Evolutionary conservation across 495 filamentous ascomycete species (phyloP), one percentile per base, ranked within the genome.

Genomic region (Penicillium odoratum): DNA sequence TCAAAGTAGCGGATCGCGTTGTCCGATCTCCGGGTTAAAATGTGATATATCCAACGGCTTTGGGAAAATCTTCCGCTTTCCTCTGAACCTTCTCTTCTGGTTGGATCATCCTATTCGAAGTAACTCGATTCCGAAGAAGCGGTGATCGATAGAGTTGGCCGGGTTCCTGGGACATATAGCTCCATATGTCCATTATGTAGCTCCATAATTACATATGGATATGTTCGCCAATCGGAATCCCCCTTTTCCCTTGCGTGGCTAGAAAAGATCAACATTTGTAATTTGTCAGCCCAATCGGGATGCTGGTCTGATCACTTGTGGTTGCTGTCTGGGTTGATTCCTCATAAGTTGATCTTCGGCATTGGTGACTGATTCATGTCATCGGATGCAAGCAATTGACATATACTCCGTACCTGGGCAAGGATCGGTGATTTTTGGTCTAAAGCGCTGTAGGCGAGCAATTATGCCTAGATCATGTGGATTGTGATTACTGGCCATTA

Each of bases 11-110:
- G 55, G 58, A 58, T 61, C 60, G 31, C 18, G 42, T 33, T 8
- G 52, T 48, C 54, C 57, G 63, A 62, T 60, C 66, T 55, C 64
- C 56, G 58, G n/a, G 52, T 28, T 45, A 25, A 28, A 51, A 65
- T 69, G 64, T 69, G 67, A 69, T 58, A 50, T 63, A 48, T 69
- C 67, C 21, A 47, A 43, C 48, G 6, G 31, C 38, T 11, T 33
- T 42, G 28, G 36, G 21, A 56, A 34, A 60, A 57, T 49, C 25
- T 58, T 59, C 61, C 58, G 48, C 29, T 3, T n/a, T 64, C 28
- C 60, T 44, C 48, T 57, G 48, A 31, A 48, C 25, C 5, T 43
- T 44, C 9, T n/a, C 25, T 40, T 38, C 40, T 40, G 29, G 26
- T 25, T 25, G 28, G 31, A 34, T 34, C 33, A 5, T 51, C n/a